Base-by-base conservation (phyloP, 345 rosid genomes). In the Gossypium longicalyx region DNA sequence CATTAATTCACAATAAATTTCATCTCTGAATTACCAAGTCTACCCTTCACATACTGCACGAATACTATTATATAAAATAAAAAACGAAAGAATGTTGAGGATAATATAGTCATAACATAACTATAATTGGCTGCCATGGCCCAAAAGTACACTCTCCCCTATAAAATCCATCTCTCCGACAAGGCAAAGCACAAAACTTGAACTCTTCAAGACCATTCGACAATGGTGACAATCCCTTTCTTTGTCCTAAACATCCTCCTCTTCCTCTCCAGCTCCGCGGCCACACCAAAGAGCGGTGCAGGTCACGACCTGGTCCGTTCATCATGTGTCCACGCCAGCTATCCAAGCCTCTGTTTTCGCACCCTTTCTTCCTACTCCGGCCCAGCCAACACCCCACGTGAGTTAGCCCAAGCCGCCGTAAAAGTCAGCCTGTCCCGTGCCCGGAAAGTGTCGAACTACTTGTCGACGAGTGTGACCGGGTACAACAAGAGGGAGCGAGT, bases 391-490 rank as follows among this genome's bases (percentile, higher is more conserved):
- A 89, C 82, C 84, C 89, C 82, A 0, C 85, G 88, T 7, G 90
- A 88, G 52, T 74, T 93, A 38, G 95, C 98, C 67, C 89, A 83
- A 63, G 97, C 91, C 4, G 85, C 98, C 22, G 88, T 93, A 59
- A 85, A 75, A 57, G 87, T 89, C 64, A 89, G 90, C 82, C 80
- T 91, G 27, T 72, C 85, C 2, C 91, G 83, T 54, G 88, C 91
- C 0, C 73, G 71, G 69, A 67, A 48, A 2, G 85, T 75, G 0
- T 85, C 89, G 0, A 44, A 9, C 47, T 87, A 78, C 81, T 82
- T 91, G 15, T 19, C 68, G 15, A 9, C 81, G 1, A 69, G 64
- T 12, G 82, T 67, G 2, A 64, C 56, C 19, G 80, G 74, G 59
- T 77, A 51, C 20, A 71, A 43, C 43, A 88, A 82, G 43, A 72